A percentile compares a stretch with the other conserved stretches of the same genome.
Conservation (phyloP, 2,329 filamentous ascomycete genomes). For the Ophiosphaerella korrae region DNA sequence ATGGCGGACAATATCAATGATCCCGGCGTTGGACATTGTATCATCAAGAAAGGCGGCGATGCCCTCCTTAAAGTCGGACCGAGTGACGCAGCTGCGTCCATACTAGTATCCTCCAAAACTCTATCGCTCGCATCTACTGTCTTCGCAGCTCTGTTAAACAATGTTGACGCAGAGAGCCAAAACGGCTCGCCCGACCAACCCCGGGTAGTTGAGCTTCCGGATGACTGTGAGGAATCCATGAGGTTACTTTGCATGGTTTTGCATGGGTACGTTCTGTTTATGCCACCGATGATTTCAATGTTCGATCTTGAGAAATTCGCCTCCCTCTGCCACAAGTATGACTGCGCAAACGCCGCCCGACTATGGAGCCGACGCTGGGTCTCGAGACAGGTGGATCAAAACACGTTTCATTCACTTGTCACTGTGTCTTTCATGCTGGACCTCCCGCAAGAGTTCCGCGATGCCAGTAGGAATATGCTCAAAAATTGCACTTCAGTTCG, state of each 20-base stretch:
- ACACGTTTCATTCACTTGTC: not conserved
- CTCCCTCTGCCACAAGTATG: constrained; percentile 31
- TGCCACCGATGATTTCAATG: constrained; percentile 11
- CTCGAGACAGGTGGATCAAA: not conserved
- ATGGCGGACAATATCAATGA: not conserved
- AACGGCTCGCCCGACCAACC: constrained; percentile 4
- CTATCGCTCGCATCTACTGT: constrained; percentile 12
- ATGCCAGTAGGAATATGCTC: not conserved
- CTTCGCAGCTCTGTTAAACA: constrained; percentile 14
- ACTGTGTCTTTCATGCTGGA: constrained; percentile 11
- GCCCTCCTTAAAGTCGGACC: constrained; percentile 9
- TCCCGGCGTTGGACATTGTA: too few relatives aligned
- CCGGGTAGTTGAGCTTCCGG: constrained; percentile 9
- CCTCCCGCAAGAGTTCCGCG: constrained; percentile 8
- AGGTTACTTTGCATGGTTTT: constrained; percentile 11
- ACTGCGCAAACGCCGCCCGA: constrained; percentile 19
- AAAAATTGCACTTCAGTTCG: not conserved
- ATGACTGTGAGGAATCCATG: constrained; percentile 11
- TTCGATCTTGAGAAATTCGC: constrained; percentile 22
- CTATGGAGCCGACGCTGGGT: constrained; percentile 16
- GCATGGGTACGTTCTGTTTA: constrained; percentile 4
- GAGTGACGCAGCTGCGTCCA: not conserved
- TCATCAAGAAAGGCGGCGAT: constrained; percentile 13
- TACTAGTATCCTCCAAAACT: constrained; percentile 11
- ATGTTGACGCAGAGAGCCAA: constrained; percentile 9